Evolutionary conservation across 2,329 filamentous ascomycete genomes (phyloP), one percentile per base, ranked within the genome.

Genomic region (Talaromyces sp.): DNA sequence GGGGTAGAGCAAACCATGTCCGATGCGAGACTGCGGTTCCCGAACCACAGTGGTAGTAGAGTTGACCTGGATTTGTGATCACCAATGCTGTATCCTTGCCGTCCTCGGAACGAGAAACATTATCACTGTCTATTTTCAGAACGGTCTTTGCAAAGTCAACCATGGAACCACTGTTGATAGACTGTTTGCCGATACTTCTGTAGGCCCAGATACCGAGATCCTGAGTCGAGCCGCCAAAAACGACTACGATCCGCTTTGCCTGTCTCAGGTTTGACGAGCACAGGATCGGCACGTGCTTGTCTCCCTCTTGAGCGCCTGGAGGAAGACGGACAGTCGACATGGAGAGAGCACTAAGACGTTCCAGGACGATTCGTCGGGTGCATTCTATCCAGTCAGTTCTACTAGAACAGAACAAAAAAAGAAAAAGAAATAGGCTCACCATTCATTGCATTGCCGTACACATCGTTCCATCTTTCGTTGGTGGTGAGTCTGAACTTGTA

Each of bases 181-280:
- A 88, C 1, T 88, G 85, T 2, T 79, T 76, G 61, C 85, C 83
- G 44, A 88, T 74, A 11, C 88, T 80, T 22, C 92, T 85, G 67
- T 90, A 88, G 0, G 91, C 87, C 65, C 93, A 82, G 36, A 93
- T 76, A 0, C 91, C 92, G 0, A 96, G 81, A 58, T 93, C 88
- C 69, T 93, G 88, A 2, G 72, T 72, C 1, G 84, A 78, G 67
- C 95, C 88, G 60, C 91, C 91, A 67, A 96, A 84, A 58, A 96
- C 75, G 53, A 96, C 75, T 25, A 96, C 78, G 17, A 96, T 77
- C 47, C 89, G 87, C 54, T 82, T 80, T 60, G 84, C 84, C 10
- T 72, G 73, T 25, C 74, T 68, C 3, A 95, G 73, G 62, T 87
- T 80, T 7, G 77, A 66, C 8, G 85, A 87, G 8, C 84, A 76